These are phyloP conservation scores for Chamaenerion angustifolium DNA, from an alignment of 345 rosid genomes.

Conservation along the genomic window DNA sequence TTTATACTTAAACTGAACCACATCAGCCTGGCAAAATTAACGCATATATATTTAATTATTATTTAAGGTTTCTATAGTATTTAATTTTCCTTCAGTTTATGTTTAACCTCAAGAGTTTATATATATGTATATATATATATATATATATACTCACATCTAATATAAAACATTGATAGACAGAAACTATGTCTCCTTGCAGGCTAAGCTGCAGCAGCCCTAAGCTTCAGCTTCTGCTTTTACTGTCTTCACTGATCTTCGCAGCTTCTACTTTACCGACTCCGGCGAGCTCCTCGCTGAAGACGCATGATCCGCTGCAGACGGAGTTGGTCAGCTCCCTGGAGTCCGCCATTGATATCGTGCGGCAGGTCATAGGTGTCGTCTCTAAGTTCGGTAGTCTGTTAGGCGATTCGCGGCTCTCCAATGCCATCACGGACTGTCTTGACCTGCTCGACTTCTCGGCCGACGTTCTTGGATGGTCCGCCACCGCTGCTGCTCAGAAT, in stretches of 20 bases:
- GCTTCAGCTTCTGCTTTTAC: too few species aligned
- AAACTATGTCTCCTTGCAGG: too few species aligned
- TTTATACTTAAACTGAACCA: too few species aligned
- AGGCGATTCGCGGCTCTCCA: conserved; percentile 13
- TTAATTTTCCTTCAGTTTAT: too few species aligned
- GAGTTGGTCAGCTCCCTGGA: conserved; percentile 7
- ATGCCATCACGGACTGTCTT: conserved; percentile 16
- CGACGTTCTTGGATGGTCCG: conserved; percentile 15
- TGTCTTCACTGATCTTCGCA: conserved; percentile 1
- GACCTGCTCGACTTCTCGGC: conserved; percentile 14
- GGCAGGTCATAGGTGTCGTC: conserved; percentile 6
- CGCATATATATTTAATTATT: too few species aligned
- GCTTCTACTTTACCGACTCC: background rate
- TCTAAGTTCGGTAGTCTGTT: conserved; percentile 10
- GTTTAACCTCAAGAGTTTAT: too few species aligned
- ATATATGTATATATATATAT: too few species aligned
- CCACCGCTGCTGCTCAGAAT: conserved; percentile 14
- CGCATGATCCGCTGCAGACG: background rate
- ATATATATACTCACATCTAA: too few species aligned
- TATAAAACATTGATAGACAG: too few species aligned
- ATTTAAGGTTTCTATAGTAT: too few species aligned
- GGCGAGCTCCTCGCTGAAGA: background rate
- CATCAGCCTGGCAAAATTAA: too few species aligned
- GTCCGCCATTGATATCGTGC: conserved; percentile 10
- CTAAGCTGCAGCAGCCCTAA: too few species aligned